A percentile compares a stretch with the other conserved stretches of the same genome.
phyloP scores from a whole-genome alignment of 257 asterid species.

The Dorcoceras hygrometricum region DNA sequence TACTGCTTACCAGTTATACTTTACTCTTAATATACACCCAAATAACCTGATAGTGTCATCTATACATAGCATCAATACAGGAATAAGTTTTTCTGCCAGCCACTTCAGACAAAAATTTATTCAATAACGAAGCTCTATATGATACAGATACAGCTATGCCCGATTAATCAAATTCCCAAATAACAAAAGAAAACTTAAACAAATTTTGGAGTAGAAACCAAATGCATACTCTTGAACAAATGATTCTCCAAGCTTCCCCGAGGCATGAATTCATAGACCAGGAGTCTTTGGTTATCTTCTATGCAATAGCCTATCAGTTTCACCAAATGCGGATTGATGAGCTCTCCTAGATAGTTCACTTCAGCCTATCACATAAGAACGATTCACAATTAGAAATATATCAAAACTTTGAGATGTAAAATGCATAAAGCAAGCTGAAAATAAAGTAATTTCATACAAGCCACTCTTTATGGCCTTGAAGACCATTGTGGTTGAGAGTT shows the following conservation, averaged over 20 bases:
- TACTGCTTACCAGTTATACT: neutral
- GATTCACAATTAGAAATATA: slow-evolving; percentile 8
- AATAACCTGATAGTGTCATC: neutral
- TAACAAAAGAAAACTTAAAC: neutral
- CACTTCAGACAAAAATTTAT: neutral
- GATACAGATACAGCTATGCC: neutral
- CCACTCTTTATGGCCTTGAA: slow-evolving; percentile 97
- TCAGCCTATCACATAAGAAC: slow-evolving; percentile 60
- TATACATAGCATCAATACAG: neutral
- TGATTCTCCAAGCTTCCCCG: slow-evolving; percentile 96
- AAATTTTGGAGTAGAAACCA: slow-evolving; percentile 12
- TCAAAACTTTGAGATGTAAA: slow-evolving; percentile 10
- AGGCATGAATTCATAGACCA: slow-evolving; percentile 88
- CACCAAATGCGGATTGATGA: slow-evolving; percentile 72
- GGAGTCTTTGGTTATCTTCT: slow-evolving; percentile 74
- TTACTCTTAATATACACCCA: neutral
- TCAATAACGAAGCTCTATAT: neutral
- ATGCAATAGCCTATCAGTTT: slow-evolving; percentile 82
- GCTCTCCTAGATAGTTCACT: slow-evolving; percentile 74
- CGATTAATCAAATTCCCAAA: neutral
- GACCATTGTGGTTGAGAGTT: slow-evolving; percentile 75
- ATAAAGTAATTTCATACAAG: slow-evolving; percentile 40
- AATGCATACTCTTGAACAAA: slow-evolving; percentile 70
- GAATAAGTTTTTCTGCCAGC: neutral
- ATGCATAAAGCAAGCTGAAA: slow-evolving; percentile 1